Conservation (phyloP, 495 filamentous ascomycete genomes). For the Penicillium ochrochloron region DNA sequence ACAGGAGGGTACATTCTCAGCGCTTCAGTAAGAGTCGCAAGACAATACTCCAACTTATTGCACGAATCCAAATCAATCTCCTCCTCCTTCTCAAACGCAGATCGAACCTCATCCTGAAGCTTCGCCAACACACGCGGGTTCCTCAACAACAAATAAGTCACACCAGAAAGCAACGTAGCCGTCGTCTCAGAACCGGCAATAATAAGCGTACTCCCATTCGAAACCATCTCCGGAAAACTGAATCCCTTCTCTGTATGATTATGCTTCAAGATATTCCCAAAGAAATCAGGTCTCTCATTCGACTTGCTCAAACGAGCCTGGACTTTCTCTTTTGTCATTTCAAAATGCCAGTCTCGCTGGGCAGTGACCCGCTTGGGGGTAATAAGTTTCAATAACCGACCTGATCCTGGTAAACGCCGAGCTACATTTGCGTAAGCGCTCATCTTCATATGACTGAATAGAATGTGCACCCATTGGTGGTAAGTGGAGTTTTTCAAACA, state of each 20-base stretch:
- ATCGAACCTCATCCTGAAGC: constrained; percentile 54
- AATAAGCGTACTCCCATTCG: constrained; percentile 46
- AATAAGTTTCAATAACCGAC: constrained; percentile 14
- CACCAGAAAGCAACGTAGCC: constrained; percentile 59
- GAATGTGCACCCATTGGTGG: constrained; percentile 60
- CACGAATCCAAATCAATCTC: constrained; percentile 57
- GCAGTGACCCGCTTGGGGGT: constrained; percentile 29
- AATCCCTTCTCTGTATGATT: constrained; percentile 38
- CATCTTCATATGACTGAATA: constrained; percentile 42
- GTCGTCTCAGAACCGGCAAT: constrained; percentile 65
- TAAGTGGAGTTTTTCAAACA: constrained; percentile 54
- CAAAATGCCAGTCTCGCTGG: constrained; percentile 32
- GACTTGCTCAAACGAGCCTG: constrained; percentile 19
- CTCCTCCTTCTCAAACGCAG: constrained; percentile 48
- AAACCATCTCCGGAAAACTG: constrained; percentile 42
- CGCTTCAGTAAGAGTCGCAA: constrained; percentile 60
- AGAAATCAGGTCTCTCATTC: constrained; percentile 30
- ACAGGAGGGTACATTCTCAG: constrained; percentile 63
- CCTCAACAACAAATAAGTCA: constrained; percentile 54
- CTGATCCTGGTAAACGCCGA: constrained; percentile 28
- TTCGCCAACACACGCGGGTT: constrained; percentile 49
- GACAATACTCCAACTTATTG: constrained; percentile 53
- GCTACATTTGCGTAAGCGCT: constrained; percentile 30
- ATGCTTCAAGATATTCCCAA: constrained; percentile 29
- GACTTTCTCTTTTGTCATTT: constrained; percentile 25